phyloP scores from a whole-genome alignment of 768 basidiomycete genomes.

The Psilocybe sp. region DNA sequence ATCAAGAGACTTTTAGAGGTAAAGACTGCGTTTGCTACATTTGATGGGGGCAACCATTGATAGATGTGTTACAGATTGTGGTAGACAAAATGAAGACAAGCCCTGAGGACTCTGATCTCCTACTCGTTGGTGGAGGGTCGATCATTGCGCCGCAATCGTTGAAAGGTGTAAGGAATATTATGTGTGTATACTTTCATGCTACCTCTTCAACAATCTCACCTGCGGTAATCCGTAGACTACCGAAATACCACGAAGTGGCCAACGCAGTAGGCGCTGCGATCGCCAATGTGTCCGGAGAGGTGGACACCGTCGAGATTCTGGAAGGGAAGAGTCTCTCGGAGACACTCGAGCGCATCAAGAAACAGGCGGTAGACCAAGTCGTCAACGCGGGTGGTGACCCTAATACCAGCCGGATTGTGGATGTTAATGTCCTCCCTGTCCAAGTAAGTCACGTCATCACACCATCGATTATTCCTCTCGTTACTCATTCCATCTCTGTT shows the following conservation, averaged over 20 bases:
- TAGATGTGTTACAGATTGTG: slow-evolving; percentile 37
- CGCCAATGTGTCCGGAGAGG: slow-evolving; percentile 37
- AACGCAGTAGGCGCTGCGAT: slow-evolving; percentile 61
- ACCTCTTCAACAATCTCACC: not conserved
- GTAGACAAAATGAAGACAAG: slow-evolving; percentile 68
- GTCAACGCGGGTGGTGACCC: slow-evolving; percentile 43
- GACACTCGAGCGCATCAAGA: slow-evolving; percentile 31
- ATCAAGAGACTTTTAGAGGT: slow-evolving; percentile 26
- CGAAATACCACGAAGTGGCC: slow-evolving; percentile 44
- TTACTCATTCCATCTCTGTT: not conserved
- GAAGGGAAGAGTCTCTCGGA: slow-evolving; percentile 29
- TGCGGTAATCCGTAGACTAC: slow-evolving; percentile 16
- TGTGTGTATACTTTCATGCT: slow-evolving; percentile 14
- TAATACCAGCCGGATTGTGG: slow-evolving; percentile 45
- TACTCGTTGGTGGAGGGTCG: slow-evolving; percentile 66
- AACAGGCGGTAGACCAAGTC: slow-evolving; percentile 40
- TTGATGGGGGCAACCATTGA: not conserved
- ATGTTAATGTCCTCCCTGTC: slow-evolving; percentile 53
- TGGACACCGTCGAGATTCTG: slow-evolving; percentile 43
- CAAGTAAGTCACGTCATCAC: slow-evolving; percentile 26
- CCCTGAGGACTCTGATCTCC: slow-evolving; percentile 50
- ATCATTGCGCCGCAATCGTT: slow-evolving; percentile 53
- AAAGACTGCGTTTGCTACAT: not conserved
- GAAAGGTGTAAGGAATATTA: slow-evolving; percentile 43
- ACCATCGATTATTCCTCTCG: not conserved